A percentile compares a stretch with the other conserved stretches of the same genome.
Evolutionary conservation across 805 yeast genomes (phyloP).

Genomic region (Spathaspora gorwiae): DNA sequence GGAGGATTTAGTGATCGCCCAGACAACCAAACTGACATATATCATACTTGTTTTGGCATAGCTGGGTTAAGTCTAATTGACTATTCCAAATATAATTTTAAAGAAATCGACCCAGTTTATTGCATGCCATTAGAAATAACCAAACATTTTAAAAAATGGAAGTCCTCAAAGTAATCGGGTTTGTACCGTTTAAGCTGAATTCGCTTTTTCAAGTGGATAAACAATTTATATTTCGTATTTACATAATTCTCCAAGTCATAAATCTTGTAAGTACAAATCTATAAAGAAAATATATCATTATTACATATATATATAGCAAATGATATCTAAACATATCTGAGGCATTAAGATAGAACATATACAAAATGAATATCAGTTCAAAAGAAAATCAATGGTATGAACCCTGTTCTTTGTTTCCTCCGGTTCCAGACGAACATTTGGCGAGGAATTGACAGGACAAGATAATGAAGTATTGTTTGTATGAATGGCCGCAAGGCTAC

Average conservation of each 20-base stretch:
- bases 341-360: no score
- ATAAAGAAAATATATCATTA: no score
- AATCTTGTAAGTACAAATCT: no score
- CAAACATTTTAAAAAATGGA: conserved; percentile 34
- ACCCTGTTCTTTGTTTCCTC: background rate
- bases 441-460: no score
- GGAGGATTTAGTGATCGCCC: conserved; percentile 96
- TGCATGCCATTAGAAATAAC: conserved; percentile 67
- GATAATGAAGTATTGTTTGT: no score
- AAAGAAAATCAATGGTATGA: conserved; percentile 6
- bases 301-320: no score
- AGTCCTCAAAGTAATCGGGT: conserved; percentile 18
- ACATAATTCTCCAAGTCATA: no score
- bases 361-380: background rate
- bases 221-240: no score
- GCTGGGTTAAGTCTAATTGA: conserved; percentile 82
- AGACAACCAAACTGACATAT: conserved; percentile 88
- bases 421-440: no score
- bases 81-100: conserved; percentile 45
- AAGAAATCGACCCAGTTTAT: conserved; percentile 76
- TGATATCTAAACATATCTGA: no score
- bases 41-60: conserved; percentile 85
- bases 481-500: conserved; percentile 20
- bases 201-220: no score
- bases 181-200: no score